These are phyloP conservation scores for Daldinia vernicosa DNA, from an alignment of 495 filamentous ascomycete genomes.

Conservation along the genomic window DNA sequence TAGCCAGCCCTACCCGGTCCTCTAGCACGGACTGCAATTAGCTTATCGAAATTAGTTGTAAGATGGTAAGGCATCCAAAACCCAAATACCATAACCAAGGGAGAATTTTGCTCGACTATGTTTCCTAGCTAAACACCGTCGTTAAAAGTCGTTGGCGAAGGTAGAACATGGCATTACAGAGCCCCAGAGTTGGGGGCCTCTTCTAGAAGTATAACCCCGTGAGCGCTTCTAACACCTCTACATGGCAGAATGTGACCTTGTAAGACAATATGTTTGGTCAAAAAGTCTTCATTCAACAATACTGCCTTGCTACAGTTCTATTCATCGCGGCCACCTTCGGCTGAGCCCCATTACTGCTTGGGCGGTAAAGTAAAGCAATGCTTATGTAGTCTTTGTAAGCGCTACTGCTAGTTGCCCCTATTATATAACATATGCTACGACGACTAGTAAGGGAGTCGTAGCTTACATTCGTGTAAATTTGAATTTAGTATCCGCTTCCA, in stretches of 20 bases:
- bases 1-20: constrained; percentile 1
- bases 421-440: background rate
- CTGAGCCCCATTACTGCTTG: constrained; percentile 32
- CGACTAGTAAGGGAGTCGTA: background rate
- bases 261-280: background rate
- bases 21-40: background rate
- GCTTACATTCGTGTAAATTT: background rate
- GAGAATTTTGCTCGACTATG: background rate
- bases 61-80: background rate
- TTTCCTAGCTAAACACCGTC: background rate
- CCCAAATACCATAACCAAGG: background rate
- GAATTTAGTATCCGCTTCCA: background rate
- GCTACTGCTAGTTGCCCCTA: background rate
- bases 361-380: constrained; percentile 14
- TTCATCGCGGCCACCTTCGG: constrained; percentile 3
- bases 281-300: background rate
- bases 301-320: background rate
- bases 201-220: background rate
- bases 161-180: background rate
- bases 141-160: background rate
- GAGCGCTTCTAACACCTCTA: background rate
- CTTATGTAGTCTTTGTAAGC: constrained; percentile 5
- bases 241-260: background rate
- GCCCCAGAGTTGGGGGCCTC: background rate
- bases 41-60: constrained; percentile 1